A percentile compares a stretch with the other conserved stretches of the same genome.
These are phyloP conservation scores for Globisporangium echinulatum DNA, from an alignment of 352 stramenopile genomes.

Conservation along the genomic window DNA sequence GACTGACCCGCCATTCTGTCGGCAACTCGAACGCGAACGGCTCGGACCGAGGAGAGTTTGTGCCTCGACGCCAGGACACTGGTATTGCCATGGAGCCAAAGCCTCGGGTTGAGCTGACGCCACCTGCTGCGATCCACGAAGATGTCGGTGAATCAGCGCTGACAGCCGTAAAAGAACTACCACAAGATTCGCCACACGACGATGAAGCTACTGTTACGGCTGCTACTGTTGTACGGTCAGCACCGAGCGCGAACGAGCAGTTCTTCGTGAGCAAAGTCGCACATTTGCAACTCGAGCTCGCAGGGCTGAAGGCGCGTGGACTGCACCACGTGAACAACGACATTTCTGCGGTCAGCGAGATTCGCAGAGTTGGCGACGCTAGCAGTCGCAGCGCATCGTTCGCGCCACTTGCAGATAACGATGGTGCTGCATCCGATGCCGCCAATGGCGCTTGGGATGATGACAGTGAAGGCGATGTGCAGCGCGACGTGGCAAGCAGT, in stretches of 20 bases:
- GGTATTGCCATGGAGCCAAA: background rate
- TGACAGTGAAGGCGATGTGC: background rate
- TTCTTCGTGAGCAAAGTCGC: slow-evolving; percentile 24
- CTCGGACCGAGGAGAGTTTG: background rate
- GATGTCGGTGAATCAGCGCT: background rate
- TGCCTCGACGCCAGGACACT: slow-evolving; percentile 4
- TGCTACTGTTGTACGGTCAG: background rate
- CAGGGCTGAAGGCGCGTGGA: background rate
- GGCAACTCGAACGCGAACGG: background rate
- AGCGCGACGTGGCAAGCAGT: background rate
- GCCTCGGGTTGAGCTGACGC: background rate
- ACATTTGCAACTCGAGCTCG: slow-evolving; percentile 25
- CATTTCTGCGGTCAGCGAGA: background rate
- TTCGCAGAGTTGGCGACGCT: background rate
- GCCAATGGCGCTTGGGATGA: background rate
- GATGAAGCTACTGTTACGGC: no score
- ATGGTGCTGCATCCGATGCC: background rate
- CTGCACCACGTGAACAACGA: background rate
- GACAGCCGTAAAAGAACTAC: no score
- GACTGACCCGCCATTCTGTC: slow-evolving; percentile 1
- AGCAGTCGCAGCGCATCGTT: no score
- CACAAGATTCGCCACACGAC: no score
- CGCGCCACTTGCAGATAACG: background rate
- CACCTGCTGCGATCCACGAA: slow-evolving; percentile 1
- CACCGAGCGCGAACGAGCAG: slow-evolving; percentile 21